phyloP scores from a whole-genome alignment of 2,329 filamentous ascomycete species.

The Beauveria pseudobassiana region DNA sequence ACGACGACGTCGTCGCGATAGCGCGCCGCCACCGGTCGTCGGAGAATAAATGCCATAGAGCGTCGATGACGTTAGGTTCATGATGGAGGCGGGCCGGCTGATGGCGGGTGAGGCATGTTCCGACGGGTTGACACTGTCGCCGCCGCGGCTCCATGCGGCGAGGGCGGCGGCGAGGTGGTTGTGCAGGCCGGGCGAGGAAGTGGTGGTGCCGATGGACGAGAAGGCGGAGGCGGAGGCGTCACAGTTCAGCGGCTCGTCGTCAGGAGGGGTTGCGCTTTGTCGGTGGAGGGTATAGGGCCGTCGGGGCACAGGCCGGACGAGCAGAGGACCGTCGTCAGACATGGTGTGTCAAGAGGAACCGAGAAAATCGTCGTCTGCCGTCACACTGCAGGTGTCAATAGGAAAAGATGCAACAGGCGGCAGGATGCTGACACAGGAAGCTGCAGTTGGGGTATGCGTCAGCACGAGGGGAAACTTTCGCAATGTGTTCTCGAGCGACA shows the following conservation, averaged over 20 bases:
- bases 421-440: no score
- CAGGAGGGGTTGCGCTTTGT: conserved; percentile 36
- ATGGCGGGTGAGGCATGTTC: conserved; percentile 28
- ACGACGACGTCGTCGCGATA: conserved; percentile 43
- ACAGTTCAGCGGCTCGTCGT: conserved; percentile 14
- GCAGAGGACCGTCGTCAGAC: conserved; percentile 36
- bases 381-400: neutral
- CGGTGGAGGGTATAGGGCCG: conserved; percentile 60
- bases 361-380: neutral
- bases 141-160: conserved; percentile 13
- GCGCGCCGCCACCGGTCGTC: conserved; percentile 38
- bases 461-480: neutral
- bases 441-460: neutral
- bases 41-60: conserved; percentile 86
- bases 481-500: neutral
- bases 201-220: neutral
- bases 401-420: neutral
- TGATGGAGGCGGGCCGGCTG: conserved; percentile 66
- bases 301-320: conserved; percentile 64
- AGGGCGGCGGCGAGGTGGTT: conserved; percentile 23
- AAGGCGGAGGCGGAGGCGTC: conserved; percentile 20
- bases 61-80: conserved; percentile 84
- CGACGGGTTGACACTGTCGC: conserved; percentile 8
- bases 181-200: conserved; percentile 1
- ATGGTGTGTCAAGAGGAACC: neutral